Base-by-base conservation (phyloP, 441 rosid species). In the Euphorbia corollata region DNA sequence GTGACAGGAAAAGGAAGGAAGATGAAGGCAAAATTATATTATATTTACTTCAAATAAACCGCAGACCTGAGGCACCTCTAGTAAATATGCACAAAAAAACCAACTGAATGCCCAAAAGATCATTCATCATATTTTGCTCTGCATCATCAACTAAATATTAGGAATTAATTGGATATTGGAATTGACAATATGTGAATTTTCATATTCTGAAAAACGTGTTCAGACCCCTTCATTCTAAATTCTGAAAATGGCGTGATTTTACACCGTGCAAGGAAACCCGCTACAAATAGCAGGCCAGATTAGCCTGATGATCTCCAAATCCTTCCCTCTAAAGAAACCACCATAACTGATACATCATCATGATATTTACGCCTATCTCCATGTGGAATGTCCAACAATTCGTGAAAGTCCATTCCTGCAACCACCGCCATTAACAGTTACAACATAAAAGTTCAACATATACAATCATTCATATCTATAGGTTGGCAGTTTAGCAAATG, bases 341-440 rank as follows among this genome's bases (percentile, higher is more conserved):
- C 98, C 96, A 92, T 88, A 12, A 92, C 97, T 15, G 96, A 90
- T 59, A 92, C 96, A 79, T 92, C 98, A 60, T 92, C 98, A 50
- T 92, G 97, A 78, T 88, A 92, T 84, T 90, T 92, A 47, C 98
- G 86, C 34, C 96, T 75, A 79, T 92, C 96, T 60, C 97, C 98
- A 41, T 88, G 90, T 65, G 96, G 96, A 67, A 92, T 90, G 73
- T 90, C 93, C 20, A 92, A 87, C 82, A 90, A 72, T 75, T 92
- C 92, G 67, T 92, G 97, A 76, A 92, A 92, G 79, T 88, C 88
- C 96, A 90, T 90, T 75, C 98, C 98, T 92, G 79, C 81, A 80
- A 69, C 20, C 27, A 64, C 67, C 67, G 65, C 48, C 16, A 68
- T 54, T 54, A 43, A 53, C 38, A 63, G 65, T 58, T 27, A 43